Base-by-base conservation (phyloP, 2,329 filamentous ascomycete genomes). In the Aureobasidium sp. region DNA sequence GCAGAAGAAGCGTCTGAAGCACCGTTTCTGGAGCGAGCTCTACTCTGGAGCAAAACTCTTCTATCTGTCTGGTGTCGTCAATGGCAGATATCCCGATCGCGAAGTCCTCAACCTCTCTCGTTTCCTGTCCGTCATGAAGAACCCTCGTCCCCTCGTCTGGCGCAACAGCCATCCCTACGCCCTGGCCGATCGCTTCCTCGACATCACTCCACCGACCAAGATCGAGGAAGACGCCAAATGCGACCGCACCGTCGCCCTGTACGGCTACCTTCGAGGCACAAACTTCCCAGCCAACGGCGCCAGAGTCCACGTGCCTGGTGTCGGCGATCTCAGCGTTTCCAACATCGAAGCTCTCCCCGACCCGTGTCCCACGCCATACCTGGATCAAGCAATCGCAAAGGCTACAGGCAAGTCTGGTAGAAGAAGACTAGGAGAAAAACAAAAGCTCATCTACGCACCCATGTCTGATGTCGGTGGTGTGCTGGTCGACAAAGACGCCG, bases 121-220 rank as follows among this genome's bases (percentile, higher is more conserved):
- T 61, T 99, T 99, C 74, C 81, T 99, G 67, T 96, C 90, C 22
- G 91, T 99, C 67, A 99, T 99, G 95, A 99, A 99, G 81, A 99
- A 96, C 72, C 93, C 95, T 5, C 84, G 94, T 63, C 94, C 94
- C n/a, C 80, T 99, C 34, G 82, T 99, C 45, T 99, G 94, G 93
- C 84, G 95, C 64, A 99, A 99, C 73, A 89, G 90, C 1, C 94
- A 99, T 79, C 92, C 93, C 5, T 99, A 99, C 74, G 86, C 90
- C 63, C 80, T 99, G 61, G 90, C 94, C 63, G 94, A 99, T 77
- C 91, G 92, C 66, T 96, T 97, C 76, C 83, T 96, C 68, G 94
- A 99, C 74, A 86, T 99, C 59, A 99, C 94, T 0, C 91, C 96
- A 39, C 94, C 95, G 0, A 95, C 91, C 11, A 86, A 89, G 68